phyloP scores from a whole-genome alignment of 495 filamentous ascomycete genomes.

The Melanomma pulvis-pyrius region DNA sequence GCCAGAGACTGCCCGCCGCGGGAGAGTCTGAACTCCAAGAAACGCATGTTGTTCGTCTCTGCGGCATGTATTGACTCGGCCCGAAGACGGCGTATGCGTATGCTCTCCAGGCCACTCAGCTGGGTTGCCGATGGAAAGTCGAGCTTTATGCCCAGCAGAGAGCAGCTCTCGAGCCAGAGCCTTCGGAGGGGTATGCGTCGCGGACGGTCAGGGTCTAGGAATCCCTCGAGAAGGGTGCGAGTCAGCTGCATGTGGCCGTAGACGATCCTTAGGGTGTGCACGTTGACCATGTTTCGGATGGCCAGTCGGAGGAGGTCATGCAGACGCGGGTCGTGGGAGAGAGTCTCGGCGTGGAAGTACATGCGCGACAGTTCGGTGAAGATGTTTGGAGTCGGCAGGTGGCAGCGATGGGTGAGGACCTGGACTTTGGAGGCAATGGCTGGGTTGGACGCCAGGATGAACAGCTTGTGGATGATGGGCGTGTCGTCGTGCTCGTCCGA shows the following conservation, averaged over 20 bases:
- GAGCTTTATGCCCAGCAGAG: conserved; percentile 26
- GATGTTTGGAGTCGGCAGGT: conserved; percentile 42
- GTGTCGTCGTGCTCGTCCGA: conserved; percentile 45
- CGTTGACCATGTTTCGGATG: conserved; percentile 38
- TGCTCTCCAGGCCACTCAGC: conserved; percentile 36
- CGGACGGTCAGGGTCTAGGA: conserved; percentile 36
- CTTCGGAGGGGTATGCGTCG: conserved; percentile 34
- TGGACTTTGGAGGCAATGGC: conserved; percentile 39
- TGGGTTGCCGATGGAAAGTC: conserved; percentile 4
- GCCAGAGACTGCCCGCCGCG: conserved; percentile 14
- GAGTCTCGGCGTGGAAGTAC: conserved; percentile 35
- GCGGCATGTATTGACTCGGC: background rate
- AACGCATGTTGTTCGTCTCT: background rate
- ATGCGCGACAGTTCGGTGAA: conserved; percentile 41
- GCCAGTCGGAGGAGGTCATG: conserved; percentile 37
- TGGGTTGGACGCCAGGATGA: conserved; percentile 36
- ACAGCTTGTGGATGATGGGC: conserved; percentile 40
- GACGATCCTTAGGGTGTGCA: conserved; percentile 43
- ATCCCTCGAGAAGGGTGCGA: conserved; percentile 37
- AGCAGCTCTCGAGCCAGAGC: conserved; percentile 46
- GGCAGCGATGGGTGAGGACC: conserved; percentile 41
- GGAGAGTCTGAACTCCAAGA: conserved; percentile 11
- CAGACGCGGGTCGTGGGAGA: conserved; percentile 37
- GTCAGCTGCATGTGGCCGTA: conserved; percentile 41
- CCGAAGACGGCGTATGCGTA: conserved; percentile 40